A percentile compares a stretch with the other conserved stretches of the same genome.
Evolutionary conservation across 768 basidiomycete genomes (phyloP).

Genomic region (Suillus americanus): DNA sequence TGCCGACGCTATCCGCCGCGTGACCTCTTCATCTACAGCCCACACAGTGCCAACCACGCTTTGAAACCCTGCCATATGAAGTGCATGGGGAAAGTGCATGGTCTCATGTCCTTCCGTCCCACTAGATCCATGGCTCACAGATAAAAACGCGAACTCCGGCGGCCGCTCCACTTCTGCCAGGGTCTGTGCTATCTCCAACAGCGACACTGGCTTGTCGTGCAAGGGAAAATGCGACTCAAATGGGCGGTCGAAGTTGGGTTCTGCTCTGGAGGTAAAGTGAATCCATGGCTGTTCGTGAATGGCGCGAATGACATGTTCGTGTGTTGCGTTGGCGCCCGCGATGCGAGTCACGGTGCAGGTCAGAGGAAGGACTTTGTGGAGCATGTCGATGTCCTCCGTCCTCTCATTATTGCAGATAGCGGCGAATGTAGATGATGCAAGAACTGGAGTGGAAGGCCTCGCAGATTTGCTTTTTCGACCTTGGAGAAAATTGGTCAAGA

Average conservation of each 20-base stretch:
- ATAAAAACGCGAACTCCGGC: slow-evolving; percentile 36
- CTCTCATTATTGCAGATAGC: not conserved
- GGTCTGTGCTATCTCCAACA: slow-evolving; percentile 25
- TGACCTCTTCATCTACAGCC: slow-evolving; percentile 29
- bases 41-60: slow-evolving; percentile 36
- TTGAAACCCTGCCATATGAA: slow-evolving; percentile 32
- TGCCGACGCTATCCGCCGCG: slow-evolving; percentile 14
- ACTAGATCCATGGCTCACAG: slow-evolving; percentile 24
- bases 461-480: not conserved
- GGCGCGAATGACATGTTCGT: slow-evolving; percentile 1
- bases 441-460: not conserved
- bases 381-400: slow-evolving; percentile 10
- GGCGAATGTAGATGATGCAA: not conserved
- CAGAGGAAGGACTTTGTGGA: slow-evolving; percentile 21
- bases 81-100: slow-evolving; percentile 33
- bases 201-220: slow-evolving; percentile 19
- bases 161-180: slow-evolving; percentile 25
- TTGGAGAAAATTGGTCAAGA: slow-evolving; percentile 21
- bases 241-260: slow-evolving; percentile 30
- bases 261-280: slow-evolving; percentile 41
- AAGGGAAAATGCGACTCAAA: slow-evolving; percentile 27
- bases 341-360: slow-evolving; percentile 22
- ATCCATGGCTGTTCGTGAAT: slow-evolving; percentile 26
- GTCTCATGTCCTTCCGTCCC: slow-evolving; percentile 24
- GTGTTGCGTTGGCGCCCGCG: slow-evolving; percentile 18